A percentile compares a stretch with the other conserved stretches of the same genome.
Evolutionary conservation across 331 rosid genomes (phyloP).

Genomic region (Acacia concinna): DNA sequence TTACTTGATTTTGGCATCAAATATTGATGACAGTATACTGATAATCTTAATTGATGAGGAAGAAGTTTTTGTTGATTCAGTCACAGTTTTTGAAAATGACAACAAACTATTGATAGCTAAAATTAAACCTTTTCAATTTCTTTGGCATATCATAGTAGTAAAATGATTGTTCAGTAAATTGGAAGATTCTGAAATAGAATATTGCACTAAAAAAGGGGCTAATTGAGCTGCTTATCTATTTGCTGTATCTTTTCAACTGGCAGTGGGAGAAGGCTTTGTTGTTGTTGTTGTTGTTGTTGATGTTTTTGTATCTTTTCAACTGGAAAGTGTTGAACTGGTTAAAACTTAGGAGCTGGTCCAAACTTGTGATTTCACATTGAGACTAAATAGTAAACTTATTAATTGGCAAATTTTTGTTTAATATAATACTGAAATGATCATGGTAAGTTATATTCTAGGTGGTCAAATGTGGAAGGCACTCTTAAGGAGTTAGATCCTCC

Average conservation of each 20-base stretch:
- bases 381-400: not conserved
- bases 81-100: not conserved
- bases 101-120: not conserved
- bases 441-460: not conserved
- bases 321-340: not conserved
- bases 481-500: not conserved
- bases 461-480: not conserved
- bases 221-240: not conserved
- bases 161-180: not conserved
- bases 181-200: not conserved
- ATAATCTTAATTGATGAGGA: not conserved
- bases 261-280: too few species aligned
- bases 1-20: not conserved
- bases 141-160: not conserved
- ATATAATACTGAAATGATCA: not conserved
- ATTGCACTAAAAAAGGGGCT: not conserved
- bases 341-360: not conserved
- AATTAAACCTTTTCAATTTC: not conserved
- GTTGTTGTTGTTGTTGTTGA: too few species aligned
- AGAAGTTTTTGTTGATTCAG: not conserved
- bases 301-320: not conserved
- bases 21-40: not conserved
- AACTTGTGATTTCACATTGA: not conserved
- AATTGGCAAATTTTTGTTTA: not conserved
- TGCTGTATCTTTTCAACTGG: not conserved